phyloP scores from a whole-genome alignment of 1,284 basidiomycete species.

The Omphalotus olearius region DNA sequence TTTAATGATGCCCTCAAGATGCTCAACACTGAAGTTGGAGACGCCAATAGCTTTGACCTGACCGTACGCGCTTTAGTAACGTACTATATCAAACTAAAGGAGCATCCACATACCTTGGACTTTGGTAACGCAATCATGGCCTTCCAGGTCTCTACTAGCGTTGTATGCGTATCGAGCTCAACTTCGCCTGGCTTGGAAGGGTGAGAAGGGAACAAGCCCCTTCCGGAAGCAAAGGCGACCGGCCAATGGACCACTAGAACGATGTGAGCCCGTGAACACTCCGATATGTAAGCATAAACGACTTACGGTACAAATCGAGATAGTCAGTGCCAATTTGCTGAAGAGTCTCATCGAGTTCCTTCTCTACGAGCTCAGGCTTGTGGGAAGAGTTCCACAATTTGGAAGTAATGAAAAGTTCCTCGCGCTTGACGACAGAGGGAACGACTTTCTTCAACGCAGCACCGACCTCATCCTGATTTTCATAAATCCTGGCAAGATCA shows the following conservation, averaged over 20 bases:
- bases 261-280: not conserved
- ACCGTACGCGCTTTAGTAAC: slow-evolving; percentile 36
- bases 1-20: slow-evolving; percentile 66
- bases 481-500: slow-evolving; percentile 73
- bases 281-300: not conserved
- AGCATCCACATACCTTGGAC: slow-evolving; percentile 26
- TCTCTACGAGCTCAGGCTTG: slow-evolving; percentile 59
- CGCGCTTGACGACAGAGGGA: slow-evolving; percentile 72
- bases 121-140: slow-evolving; percentile 64
- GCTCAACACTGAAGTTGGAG: slow-evolving; percentile 74
- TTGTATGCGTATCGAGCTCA: slow-evolving; percentile 56
- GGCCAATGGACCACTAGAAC: slow-evolving; percentile 83
- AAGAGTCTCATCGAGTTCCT: slow-evolving; percentile 74
- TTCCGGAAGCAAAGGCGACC: slow-evolving; percentile 65
- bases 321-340: slow-evolving; percentile 67
- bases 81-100: not conserved
- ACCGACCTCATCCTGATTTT: slow-evolving; percentile 75
- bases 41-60: slow-evolving; percentile 53
- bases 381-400: slow-evolving; percentile 79
- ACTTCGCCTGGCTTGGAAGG: slow-evolving; percentile 40
- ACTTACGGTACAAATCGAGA: slow-evolving; percentile 74
- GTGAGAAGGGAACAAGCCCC: slow-evolving; percentile 53
- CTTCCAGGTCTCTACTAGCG: slow-evolving; percentile 80
- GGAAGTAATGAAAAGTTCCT: slow-evolving; percentile 82
- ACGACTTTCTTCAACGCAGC: slow-evolving; percentile 75